Evolutionary conservation across 306 rosid species (phyloP), one percentile per base, ranked within the genome.

Genomic region (Phaseolus lunatus): DNA sequence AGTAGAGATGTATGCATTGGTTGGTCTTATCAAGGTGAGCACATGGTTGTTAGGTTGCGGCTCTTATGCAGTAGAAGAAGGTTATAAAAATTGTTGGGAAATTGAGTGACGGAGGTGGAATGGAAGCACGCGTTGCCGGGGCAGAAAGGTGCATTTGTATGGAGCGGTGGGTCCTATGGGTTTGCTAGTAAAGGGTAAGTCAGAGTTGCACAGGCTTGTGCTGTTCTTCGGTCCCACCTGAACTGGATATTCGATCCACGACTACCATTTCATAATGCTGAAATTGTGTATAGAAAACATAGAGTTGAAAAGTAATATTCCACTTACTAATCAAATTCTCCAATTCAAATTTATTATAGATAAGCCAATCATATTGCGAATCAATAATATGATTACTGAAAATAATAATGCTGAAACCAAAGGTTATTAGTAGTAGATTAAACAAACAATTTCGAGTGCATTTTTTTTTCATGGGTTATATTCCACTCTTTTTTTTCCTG

Each of bases 71-170:
- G 63, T 5, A 70, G 12, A 47, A 24, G 57, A 57, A 35, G 41
- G 64, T 26, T 29, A 11, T 18, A 37, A 64, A 33, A 49, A 23
- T 41, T 27, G 47, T 35, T 24, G 16, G 20, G 70, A 23, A 71
- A 73, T 61, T 26, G 70, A 64, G 70, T 33, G 69, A 57, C 72
- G 67, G 89, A 90, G 73, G 81, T 29, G 78, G 83, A 84, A 86
- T 20, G 79, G 83, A 81, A 86, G 95, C 97, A 92, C 93, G 93
- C 92, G 83, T 88, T 90, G 93, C 93, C 93, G 93, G 93, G 78
- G 75, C 35, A 62, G 72, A 83, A 81, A 87, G 89, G 85, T 54
- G 96, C 94, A 90, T 78, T 80, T 73, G 89, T 82, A 82, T 89
- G 89, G 97, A 86, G 83, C 72, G 67, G 90, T 92, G 97, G 97